phyloP scores from a whole-genome alignment of 2,329 filamentous ascomycete genomes.

The Stromatinia cepivora region DNA sequence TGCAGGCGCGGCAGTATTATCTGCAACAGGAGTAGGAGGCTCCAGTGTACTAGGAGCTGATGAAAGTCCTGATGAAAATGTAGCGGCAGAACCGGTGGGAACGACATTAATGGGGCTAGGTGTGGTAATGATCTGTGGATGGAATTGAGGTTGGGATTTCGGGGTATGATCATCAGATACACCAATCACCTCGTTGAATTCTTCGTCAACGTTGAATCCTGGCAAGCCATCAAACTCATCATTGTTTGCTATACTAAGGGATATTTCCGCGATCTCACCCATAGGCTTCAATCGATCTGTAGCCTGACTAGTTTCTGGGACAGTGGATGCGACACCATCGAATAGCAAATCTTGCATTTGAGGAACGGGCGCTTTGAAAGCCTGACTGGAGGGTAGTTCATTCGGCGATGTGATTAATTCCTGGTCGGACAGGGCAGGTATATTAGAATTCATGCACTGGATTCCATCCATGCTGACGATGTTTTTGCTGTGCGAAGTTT shows the following conservation, averaged over 20 bases:
- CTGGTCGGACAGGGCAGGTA: neutral
- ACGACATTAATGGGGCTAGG: neutral
- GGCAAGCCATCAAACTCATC: conserved; percentile 31
- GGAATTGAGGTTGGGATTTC: conserved; percentile 1
- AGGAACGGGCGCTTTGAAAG: conserved; percentile 19
- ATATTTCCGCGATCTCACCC: conserved; percentile 36
- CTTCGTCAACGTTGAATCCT: conserved; percentile 37
- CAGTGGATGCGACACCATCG: conserved; percentile 26
- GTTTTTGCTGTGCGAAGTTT: neutral
- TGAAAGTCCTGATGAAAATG: conserved; percentile 15
- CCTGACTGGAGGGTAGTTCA: conserved; percentile 24
- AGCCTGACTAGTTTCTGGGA: conserved; percentile 41
- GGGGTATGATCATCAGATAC: neutral
- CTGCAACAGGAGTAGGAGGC: conserved; percentile 5
- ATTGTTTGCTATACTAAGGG: conserved; percentile 28
- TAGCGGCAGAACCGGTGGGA: neutral
- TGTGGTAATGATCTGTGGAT: neutral
- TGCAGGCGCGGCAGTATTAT: neutral
- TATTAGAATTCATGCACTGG: neutral
- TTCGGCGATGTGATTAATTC: conserved; percentile 28
- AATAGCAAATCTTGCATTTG: conserved; percentile 22
- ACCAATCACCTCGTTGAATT: conserved; percentile 31
- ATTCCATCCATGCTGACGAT: neutral
- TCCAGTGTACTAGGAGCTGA: conserved; percentile 16
- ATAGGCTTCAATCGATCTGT: conserved; percentile 31